Evolutionary conservation across 2,329 filamentous ascomycete species (phyloP), one percentile per base, ranked within the genome.

Genomic region (Penicillium sp.): DNA sequence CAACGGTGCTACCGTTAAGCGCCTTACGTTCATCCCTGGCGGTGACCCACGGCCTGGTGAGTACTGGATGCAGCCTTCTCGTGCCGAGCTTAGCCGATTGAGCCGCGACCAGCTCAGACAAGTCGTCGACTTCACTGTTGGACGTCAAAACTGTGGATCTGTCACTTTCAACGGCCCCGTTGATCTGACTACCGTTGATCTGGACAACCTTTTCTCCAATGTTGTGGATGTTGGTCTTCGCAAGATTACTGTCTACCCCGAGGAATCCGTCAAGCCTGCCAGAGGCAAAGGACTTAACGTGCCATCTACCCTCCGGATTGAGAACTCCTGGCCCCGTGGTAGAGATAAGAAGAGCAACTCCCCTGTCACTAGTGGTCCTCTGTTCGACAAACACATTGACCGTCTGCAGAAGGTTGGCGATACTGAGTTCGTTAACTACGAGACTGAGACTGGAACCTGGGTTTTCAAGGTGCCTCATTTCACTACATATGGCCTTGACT

Each of bases 391-490:
- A 76, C 94, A 99, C 74, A 78, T 97, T 55, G 86, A 76, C 36
- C 88, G 90, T 53, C 84, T 99, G 25, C 89, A 87, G 80, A 86
- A 84, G 58, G 91, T 97, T 38, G 79, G 80, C 9, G 88, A 91
- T 72, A 97, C 94, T 0, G 86, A 86, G 4, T 97, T 96, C 68
- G 81, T 93, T 66, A 82, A 83, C 67, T 99, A 97, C 74, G 84
- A 96, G 62, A 80, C 82, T 57, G 82, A 90, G 1, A 92, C 87
- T 52, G 94, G 93, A 52, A 84, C 90, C 47, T 99, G 96, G 96
- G 85, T 85, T 15, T 99, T 99, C 78, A 86, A 82, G 10, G 94
- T 99, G n/a, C 87, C 93, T 69, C 94, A 99, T 75, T 99, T 96
- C 74, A 97, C 93, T 1, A 96, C 92, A 1, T 99, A 99, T 71